Base-by-base conservation (phyloP, 2,329 filamentous ascomycete genomes). In the Cercospora berteroae region DNA sequence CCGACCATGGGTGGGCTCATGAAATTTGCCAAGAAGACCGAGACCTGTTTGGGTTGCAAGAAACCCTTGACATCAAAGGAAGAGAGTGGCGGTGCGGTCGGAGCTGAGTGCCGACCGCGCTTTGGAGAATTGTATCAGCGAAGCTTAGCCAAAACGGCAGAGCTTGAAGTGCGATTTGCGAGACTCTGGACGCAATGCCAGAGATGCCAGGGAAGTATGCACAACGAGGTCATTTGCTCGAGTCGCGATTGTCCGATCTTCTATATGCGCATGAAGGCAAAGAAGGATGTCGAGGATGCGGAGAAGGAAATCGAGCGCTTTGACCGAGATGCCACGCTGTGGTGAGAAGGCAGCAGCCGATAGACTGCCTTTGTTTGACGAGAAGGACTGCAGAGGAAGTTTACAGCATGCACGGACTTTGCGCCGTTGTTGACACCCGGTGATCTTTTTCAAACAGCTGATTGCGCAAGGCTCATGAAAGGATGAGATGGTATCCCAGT, bases 261-360 rank as follows among this genome's bases (percentile, higher is more conserved):
- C 80, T 99, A 99, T 80, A 99, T 99, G 95, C 89, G 95, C 4
- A 99, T 99, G 95, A 99, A 99, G 85, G 94, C 94, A 33, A 96
- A 97, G 86, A 99, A 99, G 84, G 95, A 99, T 79, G 89, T 98
- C 44, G 94, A 98, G 80, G 95, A 99, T 81, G 90, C 90, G 1
- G 93, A 94, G 66, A 96, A 93, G 82, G 95, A 99, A 79, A 80
- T 99, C 75, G 87, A 87, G 73, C 85, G 95, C 74, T 99, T 99
- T 80, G 95, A 99, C 81, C 87, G 89, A 71, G 94, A 97, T 80
- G 87, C 88, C 74, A 89, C 90, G 65, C 87, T 92, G 29, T 89
- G 87, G 87, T 89, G 36, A 67, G 71, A 58, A 60, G 31, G 27
- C 20, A 39, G 18, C 27, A 61, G 55, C 20, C 44, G 39, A 29